Percentiles rank a stretch among this genome's conserved stretches.
These are phyloP conservation scores for Thielaviopsis musarum DNA, from an alignment of 2,329 filamentous ascomycete species.

Conservation along the genomic window DNA sequence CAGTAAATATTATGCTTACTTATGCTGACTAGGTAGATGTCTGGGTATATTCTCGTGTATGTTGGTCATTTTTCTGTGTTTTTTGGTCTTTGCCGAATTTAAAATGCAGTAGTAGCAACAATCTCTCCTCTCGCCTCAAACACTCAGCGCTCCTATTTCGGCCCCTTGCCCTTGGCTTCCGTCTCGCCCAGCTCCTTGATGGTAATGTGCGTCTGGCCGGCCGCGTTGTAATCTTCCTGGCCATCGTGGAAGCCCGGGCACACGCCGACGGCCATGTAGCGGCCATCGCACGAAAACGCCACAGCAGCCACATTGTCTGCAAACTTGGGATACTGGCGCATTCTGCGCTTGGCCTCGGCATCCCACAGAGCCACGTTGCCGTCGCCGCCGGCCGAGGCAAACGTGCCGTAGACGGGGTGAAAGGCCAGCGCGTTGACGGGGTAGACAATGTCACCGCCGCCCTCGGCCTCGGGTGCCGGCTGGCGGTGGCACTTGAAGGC, in stretches of 20 bases:
- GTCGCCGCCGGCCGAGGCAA: constrained; percentile 79
- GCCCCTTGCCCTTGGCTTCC: constrained; percentile 73
- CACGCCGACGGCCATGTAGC: constrained; percentile 60
- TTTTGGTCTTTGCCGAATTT: background rate
- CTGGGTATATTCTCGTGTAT: background rate
- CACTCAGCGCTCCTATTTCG: constrained; percentile 31
- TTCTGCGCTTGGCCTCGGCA: constrained; percentile 72
- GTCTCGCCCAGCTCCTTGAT: constrained; percentile 72
- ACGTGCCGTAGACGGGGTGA: constrained; percentile 68
- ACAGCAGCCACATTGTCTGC: constrained; percentile 62
- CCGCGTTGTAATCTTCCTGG: constrained; percentile 58
- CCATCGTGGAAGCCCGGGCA: constrained; percentile 82
- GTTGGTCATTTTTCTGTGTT: background rate
- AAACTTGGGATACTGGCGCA: constrained; percentile 78
- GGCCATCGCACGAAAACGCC: constrained; percentile 62
- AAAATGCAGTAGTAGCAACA: background rate
- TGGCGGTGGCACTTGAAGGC: constrained; percentile 98
- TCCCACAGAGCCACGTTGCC: constrained; percentile 90
- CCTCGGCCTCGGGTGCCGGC: constrained; percentile 39
- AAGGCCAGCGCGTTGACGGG: constrained; percentile 83
- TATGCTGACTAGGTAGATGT: background rate
- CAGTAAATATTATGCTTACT: background rate
- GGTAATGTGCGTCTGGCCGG: constrained; percentile 59
- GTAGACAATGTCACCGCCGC: constrained; percentile 60
- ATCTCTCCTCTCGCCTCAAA: background rate